phyloP scores from a whole-genome alignment of 176 grass and related monocot genomes.

The Carex kokanica region DNA sequence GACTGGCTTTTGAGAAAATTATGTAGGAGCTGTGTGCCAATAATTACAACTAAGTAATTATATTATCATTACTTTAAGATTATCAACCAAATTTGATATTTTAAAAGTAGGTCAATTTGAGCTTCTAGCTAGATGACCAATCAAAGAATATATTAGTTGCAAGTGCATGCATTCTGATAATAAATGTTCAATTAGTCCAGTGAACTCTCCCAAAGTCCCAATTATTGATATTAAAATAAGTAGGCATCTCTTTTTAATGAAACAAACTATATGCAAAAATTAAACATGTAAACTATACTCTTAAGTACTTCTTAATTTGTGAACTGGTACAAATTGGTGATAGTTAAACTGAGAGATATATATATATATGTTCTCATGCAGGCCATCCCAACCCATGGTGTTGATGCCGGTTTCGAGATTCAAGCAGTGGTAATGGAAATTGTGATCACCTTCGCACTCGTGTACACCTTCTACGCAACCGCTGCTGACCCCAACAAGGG shows the following conservation, averaged over 20 bases:
- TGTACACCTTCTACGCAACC: constrained; percentile 93
- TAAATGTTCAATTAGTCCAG: neutral
- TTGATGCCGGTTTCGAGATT: too few relatives aligned
- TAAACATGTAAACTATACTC: neutral
- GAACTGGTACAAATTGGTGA: too few relatives aligned
- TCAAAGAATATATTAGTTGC: neutral
- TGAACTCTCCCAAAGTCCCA: neutral
- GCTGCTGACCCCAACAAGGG: constrained; percentile 88
- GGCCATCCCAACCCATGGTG: too few relatives aligned
- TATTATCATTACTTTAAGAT: neutral
- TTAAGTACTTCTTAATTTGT: too few relatives aligned
- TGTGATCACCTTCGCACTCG: constrained; percentile 79
- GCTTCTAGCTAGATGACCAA: neutral
- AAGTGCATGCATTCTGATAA: neutral
- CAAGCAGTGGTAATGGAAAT: too few relatives aligned
- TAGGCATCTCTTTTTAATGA: neutral
- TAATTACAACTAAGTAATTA: neutral
- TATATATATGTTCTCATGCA: too few relatives aligned
- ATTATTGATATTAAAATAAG: neutral
- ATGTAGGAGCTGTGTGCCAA: neutral
- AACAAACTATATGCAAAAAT: neutral
- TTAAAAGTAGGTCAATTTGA: neutral
- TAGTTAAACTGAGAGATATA: too few relatives aligned
- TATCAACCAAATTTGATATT: neutral
- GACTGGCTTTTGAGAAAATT: neutral